Percentiles rank a stretch among this genome's conserved stretches.
These are phyloP conservation scores for Glonium stellatum DNA, from an alignment of 495 filamentous ascomycete species.

Conservation along the genomic window DNA sequence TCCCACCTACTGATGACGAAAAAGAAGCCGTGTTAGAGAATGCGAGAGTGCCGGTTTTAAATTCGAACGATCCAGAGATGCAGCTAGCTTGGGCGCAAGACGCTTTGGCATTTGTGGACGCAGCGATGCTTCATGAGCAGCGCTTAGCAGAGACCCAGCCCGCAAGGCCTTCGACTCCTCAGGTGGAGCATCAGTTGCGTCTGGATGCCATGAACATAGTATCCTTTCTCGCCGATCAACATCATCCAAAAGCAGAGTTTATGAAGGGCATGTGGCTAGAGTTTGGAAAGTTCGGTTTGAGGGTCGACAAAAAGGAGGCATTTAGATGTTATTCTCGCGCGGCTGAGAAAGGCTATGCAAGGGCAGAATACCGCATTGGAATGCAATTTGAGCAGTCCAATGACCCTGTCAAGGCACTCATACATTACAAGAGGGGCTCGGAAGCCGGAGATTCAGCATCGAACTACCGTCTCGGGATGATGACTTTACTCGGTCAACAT, in stretches of 20 bases:
- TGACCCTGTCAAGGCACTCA: conserved; percentile 80
- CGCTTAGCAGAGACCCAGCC: conserved; percentile 58
- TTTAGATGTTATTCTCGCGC: conserved; percentile 77
- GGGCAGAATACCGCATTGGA: conserved; percentile 93
- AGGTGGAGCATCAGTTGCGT: conserved; percentile 77
- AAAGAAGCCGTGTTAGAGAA: conserved; percentile 80
- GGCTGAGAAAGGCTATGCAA: conserved; percentile 84
- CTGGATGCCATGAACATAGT: conserved; percentile 89
- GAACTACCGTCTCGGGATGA: conserved; percentile 93
- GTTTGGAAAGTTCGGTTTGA: conserved; percentile 89
- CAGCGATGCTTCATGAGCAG: conserved; percentile 61
- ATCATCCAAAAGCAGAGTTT: conserved; percentile 89
- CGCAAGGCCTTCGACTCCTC: conserved; percentile 68
- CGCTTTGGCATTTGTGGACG: conserved; percentile 80
- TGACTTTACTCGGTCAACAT: conserved; percentile 90
- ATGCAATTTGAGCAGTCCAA: conserved; percentile 97
- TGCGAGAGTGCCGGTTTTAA: conserved; percentile 74
- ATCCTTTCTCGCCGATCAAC: conserved; percentile 78
- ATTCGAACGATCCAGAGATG: conserved; percentile 92
- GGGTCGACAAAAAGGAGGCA: conserved; percentile 88
- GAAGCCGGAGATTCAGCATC: conserved; percentile 80
- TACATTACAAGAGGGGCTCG: conserved; percentile 78
- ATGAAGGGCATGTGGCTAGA: conserved; percentile 96
- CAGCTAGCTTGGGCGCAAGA: conserved; percentile 96
- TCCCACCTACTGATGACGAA: conserved; percentile 90